A percentile compares a stretch with the other conserved stretches of the same genome.
These are phyloP conservation scores for Peniophora sp. DNA, from an alignment of 1,284 basidiomycete species.

Conservation along the genomic window DNA sequence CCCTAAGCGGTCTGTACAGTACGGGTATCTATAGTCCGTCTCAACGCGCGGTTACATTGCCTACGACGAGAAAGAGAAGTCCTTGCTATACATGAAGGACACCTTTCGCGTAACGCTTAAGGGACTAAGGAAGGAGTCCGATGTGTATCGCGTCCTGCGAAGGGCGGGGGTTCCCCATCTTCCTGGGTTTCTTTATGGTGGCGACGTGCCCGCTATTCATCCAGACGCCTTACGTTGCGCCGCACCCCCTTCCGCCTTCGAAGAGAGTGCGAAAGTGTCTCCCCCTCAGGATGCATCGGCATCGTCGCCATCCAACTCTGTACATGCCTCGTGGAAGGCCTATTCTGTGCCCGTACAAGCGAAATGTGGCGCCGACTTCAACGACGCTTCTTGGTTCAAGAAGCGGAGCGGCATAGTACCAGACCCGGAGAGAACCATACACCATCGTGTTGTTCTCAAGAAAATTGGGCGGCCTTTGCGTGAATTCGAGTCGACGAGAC, in stretches of 20 bases:
- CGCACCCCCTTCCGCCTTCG: too few species aligned
- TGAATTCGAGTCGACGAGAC: background rate
- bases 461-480: background rate
- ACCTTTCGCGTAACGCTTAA: background rate
- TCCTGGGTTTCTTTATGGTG: background rate
- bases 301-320: too few species aligned
- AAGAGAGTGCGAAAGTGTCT: background rate
- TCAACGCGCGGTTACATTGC: background rate
- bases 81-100: background rate
- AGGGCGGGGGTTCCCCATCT: background rate
- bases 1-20: too few species aligned
- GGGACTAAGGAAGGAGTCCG: background rate
- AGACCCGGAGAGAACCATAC: too few species aligned
- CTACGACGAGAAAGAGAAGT: background rate
- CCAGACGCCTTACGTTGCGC: background rate
- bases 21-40: too few species aligned
- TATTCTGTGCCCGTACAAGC: background rate
- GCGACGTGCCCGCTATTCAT: background rate
- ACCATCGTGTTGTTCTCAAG: background rate
- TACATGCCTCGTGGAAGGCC: background rate
- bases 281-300: background rate
- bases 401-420: background rate
- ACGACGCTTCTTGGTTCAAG: background rate
- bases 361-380: background rate
- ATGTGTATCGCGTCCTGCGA: background rate